Conservation (phyloP, 306 rosid species). For the Cicer bijugum region DNA sequence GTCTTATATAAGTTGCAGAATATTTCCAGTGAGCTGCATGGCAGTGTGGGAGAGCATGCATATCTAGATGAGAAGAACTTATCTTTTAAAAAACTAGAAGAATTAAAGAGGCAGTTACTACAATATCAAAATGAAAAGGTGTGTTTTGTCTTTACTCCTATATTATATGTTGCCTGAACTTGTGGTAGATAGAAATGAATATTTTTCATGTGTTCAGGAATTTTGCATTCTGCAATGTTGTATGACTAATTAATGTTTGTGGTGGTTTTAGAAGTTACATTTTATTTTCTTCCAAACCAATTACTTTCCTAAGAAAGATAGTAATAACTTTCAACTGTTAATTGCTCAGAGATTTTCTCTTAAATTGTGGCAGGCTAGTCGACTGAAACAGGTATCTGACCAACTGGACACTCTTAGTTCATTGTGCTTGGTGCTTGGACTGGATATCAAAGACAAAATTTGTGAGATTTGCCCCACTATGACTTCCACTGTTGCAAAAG, state of each 20-base stretch:
- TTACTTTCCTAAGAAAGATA: not conserved
- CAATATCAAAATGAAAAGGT: constrained; percentile 72
- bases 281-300: constrained; percentile 20
- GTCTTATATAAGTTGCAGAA: constrained; percentile 56
- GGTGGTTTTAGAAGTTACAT: not conserved
- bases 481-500: constrained; percentile 42
- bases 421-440: constrained; percentile 49
- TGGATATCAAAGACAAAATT: constrained; percentile 43
- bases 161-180: not conserved
- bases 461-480: constrained; percentile 51
- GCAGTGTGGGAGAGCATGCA: constrained; percentile 39
- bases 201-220: constrained; percentile 22
- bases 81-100: constrained; percentile 61
- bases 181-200: constrained; percentile 17
- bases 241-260: not conserved
- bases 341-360: constrained; percentile 1
- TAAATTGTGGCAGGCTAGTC: constrained; percentile 51
- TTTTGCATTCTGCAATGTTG: constrained; percentile 8
- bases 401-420: constrained; percentile 46
- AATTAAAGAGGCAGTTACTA: constrained; percentile 49
- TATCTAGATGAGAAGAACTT: constrained; percentile 61
- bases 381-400: constrained; percentile 58
- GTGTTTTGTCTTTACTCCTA: constrained; percentile 20
- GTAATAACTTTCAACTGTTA: not conserved
- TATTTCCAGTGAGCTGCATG: constrained; percentile 59